Base-by-base conservation (phyloP, 2,329 filamentous ascomycete species). In the Phialocephala sp. region DNA sequence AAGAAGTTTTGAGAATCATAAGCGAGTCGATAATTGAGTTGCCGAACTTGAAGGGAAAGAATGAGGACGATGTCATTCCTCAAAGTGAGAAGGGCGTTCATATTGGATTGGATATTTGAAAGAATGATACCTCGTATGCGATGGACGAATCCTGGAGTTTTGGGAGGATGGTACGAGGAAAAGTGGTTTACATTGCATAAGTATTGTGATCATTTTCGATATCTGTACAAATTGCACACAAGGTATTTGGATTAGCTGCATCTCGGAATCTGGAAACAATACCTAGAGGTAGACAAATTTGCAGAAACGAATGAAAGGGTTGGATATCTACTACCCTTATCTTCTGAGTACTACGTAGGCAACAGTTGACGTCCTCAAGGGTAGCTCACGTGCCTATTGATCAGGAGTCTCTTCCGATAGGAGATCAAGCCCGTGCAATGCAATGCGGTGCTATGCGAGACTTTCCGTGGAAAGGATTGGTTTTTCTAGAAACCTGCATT, bases 11-110 rank as follows among this genome's bases (percentile, higher is more conserved):
- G 62, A 79, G 79, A 60, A 94, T 95, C 75, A 97, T 99, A 76
- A 85, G 88, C 68, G 89, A 94, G 76, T 89, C 94, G 15, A 84
- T 97, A 74, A 83, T 85, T 71, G 94, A 97, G 79, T 84, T 99
- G 61, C 93, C 94, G 2, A 88, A 76, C 8, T 79, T 89, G 66
- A 85, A 88, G 78, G 87, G 85, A 1, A 75, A 84, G 73, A 80
- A 80, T 64, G 83, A 86, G 74, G 80, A 86, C 60, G 74, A 84
- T 64, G 76, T 88, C n/a, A 80, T 89, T 58, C 86, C 87, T 14
- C 73, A 79, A 5, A 80, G 80, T 12, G 87, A 90, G 79, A 89
- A 87, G 80, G 83, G 85, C 71, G 84, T 89, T 59, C 84, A 86
- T 71, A 87, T 89, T 36, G 60, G 43, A 27, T 35, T 68, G 43